These are phyloP conservation scores for Simplicillium sp. DNA, from an alignment of 2,329 filamentous ascomycete genomes.

Conservation along the genomic window DNA sequence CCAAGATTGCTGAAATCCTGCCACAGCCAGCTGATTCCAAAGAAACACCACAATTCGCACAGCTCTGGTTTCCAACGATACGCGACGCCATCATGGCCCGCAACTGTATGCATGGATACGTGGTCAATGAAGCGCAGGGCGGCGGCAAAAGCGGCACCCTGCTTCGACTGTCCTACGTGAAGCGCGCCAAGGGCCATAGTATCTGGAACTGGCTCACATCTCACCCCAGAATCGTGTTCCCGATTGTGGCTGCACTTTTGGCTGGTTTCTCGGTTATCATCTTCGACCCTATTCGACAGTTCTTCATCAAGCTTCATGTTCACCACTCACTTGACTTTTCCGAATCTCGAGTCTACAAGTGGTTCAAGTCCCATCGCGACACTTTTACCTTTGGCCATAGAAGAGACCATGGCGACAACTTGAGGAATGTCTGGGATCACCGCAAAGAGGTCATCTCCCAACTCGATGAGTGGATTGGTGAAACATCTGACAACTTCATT, in stretches of 20 bases:
- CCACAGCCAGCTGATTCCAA: constrained; percentile 82
- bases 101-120: constrained; percentile 84
- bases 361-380: constrained; percentile 59
- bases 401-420: constrained; percentile 54
- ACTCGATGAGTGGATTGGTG: constrained; percentile 76
- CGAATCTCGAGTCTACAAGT: constrained; percentile 65
- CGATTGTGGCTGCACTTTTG: constrained; percentile 68
- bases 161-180: constrained; percentile 76
- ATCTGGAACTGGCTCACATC: constrained; percentile 80
- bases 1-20: constrained; percentile 79
- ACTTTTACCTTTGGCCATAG: constrained; percentile 53
- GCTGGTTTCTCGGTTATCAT: constrained; percentile 77
- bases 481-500: constrained; percentile 85
- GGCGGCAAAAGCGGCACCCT: constrained; percentile 69
- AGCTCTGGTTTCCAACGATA: constrained; percentile 64
- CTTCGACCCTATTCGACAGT: constrained; percentile 90
- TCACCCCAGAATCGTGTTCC: constrained; percentile 84
- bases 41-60: constrained; percentile 68
- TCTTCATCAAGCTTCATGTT: constrained; percentile 84
- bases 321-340: constrained; percentile 66
- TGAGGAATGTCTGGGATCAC: constrained; percentile 81
- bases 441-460: constrained; percentile 73
- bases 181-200: constrained; percentile 65
- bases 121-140: constrained; percentile 57
- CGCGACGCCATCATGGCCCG: constrained; percentile 78